Conservation (phyloP, 2,329 filamentous ascomycete genomes). For the Fusarium lyarnte region DNA sequence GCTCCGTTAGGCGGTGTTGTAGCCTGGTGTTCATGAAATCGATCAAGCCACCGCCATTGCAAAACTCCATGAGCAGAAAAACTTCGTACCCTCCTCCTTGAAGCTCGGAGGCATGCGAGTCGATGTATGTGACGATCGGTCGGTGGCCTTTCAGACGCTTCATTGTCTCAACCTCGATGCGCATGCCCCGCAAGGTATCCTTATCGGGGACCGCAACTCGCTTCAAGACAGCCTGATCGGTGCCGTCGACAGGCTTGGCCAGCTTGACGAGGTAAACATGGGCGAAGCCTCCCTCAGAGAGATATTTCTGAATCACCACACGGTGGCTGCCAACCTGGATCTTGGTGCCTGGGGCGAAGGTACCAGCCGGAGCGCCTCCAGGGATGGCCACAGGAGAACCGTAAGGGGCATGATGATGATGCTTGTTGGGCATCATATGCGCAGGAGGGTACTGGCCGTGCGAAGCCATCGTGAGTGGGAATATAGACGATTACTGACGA, state of each 20-base stretch:
- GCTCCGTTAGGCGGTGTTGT: conserved; percentile 95
- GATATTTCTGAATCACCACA: conserved; percentile 94
- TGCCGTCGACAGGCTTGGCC: conserved; percentile 78
- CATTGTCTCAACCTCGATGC: conserved; percentile 99
- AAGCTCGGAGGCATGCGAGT: conserved; percentile 95
- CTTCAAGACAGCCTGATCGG: conserved; percentile 88
- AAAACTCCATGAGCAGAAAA: conserved; percentile 98
- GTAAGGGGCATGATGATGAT: conserved; percentile 57
- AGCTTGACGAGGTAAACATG: conserved; percentile 97
- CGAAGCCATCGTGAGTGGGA: conserved; percentile 47
- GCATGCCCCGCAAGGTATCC: conserved; percentile 92
- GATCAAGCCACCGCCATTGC: conserved; percentile 92
- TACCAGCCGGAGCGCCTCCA: conserved; percentile 74
- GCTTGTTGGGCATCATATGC: conserved; percentile 45
- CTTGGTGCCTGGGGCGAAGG: conserved; percentile 92
- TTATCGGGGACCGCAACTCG: conserved; percentile 97
- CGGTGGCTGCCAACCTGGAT: conserved; percentile 94
- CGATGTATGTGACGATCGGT: conserved; percentile 97
- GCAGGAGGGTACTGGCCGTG: conserved; percentile 48
- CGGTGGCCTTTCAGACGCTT: conserved; percentile 98
- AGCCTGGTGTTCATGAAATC: conserved; percentile 99
- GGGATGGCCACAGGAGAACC: conserved; percentile 54
- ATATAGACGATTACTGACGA: background rate
- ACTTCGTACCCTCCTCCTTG: conserved; percentile 96
- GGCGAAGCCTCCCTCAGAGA: conserved; percentile 97